Base-by-base conservation (phyloP, 352 stramenopile genomes). In the Pythium coloratum region DNA sequence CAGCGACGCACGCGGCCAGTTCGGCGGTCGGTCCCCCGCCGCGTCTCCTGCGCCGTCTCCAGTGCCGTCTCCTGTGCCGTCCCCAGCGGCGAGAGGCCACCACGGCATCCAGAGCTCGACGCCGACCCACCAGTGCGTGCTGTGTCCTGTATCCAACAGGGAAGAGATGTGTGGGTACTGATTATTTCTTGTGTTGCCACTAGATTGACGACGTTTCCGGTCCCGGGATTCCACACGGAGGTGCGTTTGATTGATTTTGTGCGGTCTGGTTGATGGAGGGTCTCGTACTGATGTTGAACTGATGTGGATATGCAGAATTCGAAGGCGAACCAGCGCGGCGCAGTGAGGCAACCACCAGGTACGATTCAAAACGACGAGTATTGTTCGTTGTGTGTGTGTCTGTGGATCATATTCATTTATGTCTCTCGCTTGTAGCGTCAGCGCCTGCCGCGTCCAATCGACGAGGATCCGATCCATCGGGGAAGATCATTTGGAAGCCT, bases 171-270 rank as follows among this genome's bases (percentile, higher is more conserved):
- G 34, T 40, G 12, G 34, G 34, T 14, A 40, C 7, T 40, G 34
- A 13, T 40, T 40, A 6, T 10, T 13, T 4, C 2, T 14, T 40
- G 34, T 40, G 34, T 1, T 36, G 18, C 12, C 6, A 7, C 8
- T 68, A 89, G 82, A 3, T 77, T 91, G 55, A 91, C 82, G 59
- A 89, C 78, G 55, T 91, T 91, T 59, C 82, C 82, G 16, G 73
- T 88, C 60, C 82, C 82, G 6, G 82, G 82, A 0, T 88, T 78
- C 59, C 76, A 82, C 62, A 62, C 80, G 59, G 76, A 88, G 68
- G 82, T 86, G 36, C 28, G 46, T 16, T 51, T 51, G 44, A 10
- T 40, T 9, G 34, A 40, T 20, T 30, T 14, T 28, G 28, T 10
- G 46, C 24, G 46, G 7, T 20, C 7, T 53, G 46, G 24, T 20